Evolutionary conservation across 257 asterid genomes (phyloP).

Genomic region (Nicotiana tabacum): DNA sequence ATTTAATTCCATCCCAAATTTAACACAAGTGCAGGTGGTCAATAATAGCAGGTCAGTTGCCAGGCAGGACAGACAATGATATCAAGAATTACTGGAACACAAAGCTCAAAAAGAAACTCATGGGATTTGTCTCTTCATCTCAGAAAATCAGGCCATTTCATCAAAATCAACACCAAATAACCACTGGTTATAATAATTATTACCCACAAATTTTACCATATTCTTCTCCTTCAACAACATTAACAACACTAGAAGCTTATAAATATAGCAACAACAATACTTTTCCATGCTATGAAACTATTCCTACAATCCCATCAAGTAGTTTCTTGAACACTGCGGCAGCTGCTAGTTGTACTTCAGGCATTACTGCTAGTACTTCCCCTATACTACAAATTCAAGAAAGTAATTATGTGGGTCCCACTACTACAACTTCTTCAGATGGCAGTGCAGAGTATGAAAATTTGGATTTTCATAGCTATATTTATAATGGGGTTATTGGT

Average conservation of each 20-base stretch:
- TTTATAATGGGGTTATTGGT: conserved; percentile 15
- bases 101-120: conserved; percentile 69
- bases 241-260: no score
- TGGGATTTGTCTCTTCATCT: conserved; percentile 21
- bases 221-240: no score
- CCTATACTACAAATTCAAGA: conserved; percentile 27
- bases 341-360: conserved; percentile 6
- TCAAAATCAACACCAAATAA: conserved; percentile 11
- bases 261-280: not conserved
- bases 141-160: conserved; percentile 20
- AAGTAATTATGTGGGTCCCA: conserved; percentile 24
- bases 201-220: conserved; percentile 5
- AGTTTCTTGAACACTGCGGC: conserved; percentile 14
- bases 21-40: conserved; percentile 43
- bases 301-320: conserved; percentile 15
- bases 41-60: conserved; percentile 73
- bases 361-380: conserved; percentile 15
- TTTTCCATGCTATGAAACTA: conserved; percentile 6
- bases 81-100: conserved; percentile 95
- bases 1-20: no score
- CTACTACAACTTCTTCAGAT: conserved; percentile 35
- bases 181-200: not conserved
- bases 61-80: conserved; percentile 85
- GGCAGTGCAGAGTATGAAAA: conserved; percentile 28
- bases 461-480: conserved; percentile 25